Evolutionary conservation across 805 yeast species (phyloP).

Genomic region (Saturnispora mendoncae): DNA sequence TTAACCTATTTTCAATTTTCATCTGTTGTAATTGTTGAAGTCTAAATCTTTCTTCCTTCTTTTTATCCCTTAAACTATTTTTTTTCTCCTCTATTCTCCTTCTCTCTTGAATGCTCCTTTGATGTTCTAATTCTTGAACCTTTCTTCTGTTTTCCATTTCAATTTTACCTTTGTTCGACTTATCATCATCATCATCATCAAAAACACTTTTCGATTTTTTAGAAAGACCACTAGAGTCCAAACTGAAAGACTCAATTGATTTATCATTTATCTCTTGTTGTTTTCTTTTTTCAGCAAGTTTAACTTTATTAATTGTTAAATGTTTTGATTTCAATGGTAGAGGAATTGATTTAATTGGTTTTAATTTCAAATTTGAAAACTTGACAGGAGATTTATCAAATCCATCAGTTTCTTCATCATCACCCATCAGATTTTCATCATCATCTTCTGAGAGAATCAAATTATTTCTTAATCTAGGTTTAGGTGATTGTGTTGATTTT

Average conservation of each 20-base stretch:
- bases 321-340: not conserved
- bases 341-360: not conserved
- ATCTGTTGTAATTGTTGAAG: not conserved
- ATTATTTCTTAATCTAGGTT: not conserved
- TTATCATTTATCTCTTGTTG: not conserved
- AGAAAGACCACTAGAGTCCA: too few relatives aligned
- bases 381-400: not conserved
- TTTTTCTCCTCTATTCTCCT: too few relatives aligned
- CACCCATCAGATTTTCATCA: not conserved
- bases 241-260: too few relatives aligned
- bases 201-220: too few relatives aligned
- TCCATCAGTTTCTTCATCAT: not conserved
- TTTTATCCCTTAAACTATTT: not conserved
- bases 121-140: too few relatives aligned
- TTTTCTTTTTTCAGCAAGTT: not conserved
- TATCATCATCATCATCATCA: too few relatives aligned
- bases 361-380: not conserved
- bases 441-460: too few relatives aligned
- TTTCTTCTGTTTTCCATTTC: too few relatives aligned
- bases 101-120: too few relatives aligned
- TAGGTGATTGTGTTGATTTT: not conserved
- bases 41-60: not conserved
- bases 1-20: not conserved
- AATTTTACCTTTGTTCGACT: too few relatives aligned
- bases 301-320: too few relatives aligned